Base-by-base conservation (phyloP, 2,329 filamentous ascomycete species). In the Colletotrichum camelliae region DNA sequence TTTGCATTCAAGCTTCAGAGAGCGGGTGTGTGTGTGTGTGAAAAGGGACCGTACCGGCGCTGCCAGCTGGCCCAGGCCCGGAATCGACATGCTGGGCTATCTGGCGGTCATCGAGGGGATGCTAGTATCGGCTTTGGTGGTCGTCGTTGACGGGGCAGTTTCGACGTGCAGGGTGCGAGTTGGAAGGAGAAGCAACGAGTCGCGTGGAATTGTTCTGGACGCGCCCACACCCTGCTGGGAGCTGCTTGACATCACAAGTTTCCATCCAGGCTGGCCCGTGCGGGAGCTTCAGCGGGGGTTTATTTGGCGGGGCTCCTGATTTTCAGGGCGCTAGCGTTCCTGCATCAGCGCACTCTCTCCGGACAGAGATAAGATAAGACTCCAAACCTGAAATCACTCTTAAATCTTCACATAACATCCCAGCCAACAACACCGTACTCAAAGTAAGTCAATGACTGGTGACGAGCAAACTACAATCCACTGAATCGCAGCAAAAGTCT, bases 51-150 rank as follows among this genome's bases (percentile, higher is more conserved):
- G 85, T 84, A 92, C 92, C 81, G 91, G 87, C 77, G 89, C 87
- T 76, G 91, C 90, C 70, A 93, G 91, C 82, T 94, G 91, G 80
- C 93, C 93, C 84, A 95, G 86, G 80, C 93, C 93, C 79, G 93
- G 93, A 82, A 95, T 93, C 80, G 93, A 94, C 93, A 95, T 95
- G 55, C 74, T 82, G 64, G 65, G 13, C 58, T 76, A 75, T 76
- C 15, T 67, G 48, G 33, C 62, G 33, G 55, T 67, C 74, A 74
- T 76, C 29, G 48, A 33, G 35, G 24, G 48, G 27, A 5, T 37
- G 9, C 21, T 9, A 18, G 7, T n/a, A 31, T 21, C 18, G 7
- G 15, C 21, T 52, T 61, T 67, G 9, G 52, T 31, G 24, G 10
- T 37, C 55, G 37, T 31, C 37, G 31, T 1, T 15, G 66, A 24